These are phyloP conservation scores for Fagopyrum esculentum DNA, from an alignment of 148 eudicot species.

Conservation along the genomic window DNA sequence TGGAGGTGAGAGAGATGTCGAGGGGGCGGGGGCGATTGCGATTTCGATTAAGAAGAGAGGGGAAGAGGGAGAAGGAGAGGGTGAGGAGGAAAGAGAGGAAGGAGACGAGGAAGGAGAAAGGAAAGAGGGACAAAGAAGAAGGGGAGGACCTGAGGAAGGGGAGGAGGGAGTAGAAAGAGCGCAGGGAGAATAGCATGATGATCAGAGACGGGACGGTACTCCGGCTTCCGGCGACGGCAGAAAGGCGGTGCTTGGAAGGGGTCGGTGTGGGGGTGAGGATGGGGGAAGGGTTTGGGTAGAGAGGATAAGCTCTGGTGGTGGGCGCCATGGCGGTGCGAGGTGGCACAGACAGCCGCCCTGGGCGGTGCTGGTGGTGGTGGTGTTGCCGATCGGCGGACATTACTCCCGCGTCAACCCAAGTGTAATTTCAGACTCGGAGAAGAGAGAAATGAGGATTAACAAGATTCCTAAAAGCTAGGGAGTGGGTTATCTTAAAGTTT, in stretches of 20 bases:
- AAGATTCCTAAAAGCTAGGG: no score
- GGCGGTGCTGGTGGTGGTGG: slow-evolving; percentile 46
- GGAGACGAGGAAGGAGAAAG: slow-evolving; percentile 81
- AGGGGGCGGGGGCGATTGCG: slow-evolving; percentile 26
- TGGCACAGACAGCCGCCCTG: slow-evolving; percentile 47
- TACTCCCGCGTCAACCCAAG: no score
- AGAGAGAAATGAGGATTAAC: no score
- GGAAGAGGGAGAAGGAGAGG: slow-evolving; percentile 30
- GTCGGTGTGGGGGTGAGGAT: slow-evolving; percentile 21
- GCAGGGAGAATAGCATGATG: slow-evolving; percentile 72
- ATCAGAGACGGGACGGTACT: slow-evolving; percentile 49
- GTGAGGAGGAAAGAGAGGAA: slow-evolving; percentile 45
- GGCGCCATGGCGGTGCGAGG: slow-evolving; percentile 27
- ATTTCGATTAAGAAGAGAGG: slow-evolving; percentile 6
- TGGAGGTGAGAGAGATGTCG: slow-evolving; percentile 32
- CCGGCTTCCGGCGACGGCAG: neutral
- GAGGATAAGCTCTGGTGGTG: slow-evolving; percentile 35
- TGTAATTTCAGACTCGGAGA: no score
- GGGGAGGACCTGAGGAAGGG: slow-evolving; percentile 78
- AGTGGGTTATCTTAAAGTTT: no score
- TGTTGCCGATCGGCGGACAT: slow-evolving; percentile 23
- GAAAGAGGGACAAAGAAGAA: slow-evolving; percentile 73
- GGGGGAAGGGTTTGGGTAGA: slow-evolving; percentile 25
- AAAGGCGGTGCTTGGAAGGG: slow-evolving; percentile 19
- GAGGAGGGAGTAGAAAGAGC: slow-evolving; percentile 65